Evolutionary conservation across 148 eudicot genomes (phyloP).

Genomic region (Rhododendron ferrugineum): DNA sequence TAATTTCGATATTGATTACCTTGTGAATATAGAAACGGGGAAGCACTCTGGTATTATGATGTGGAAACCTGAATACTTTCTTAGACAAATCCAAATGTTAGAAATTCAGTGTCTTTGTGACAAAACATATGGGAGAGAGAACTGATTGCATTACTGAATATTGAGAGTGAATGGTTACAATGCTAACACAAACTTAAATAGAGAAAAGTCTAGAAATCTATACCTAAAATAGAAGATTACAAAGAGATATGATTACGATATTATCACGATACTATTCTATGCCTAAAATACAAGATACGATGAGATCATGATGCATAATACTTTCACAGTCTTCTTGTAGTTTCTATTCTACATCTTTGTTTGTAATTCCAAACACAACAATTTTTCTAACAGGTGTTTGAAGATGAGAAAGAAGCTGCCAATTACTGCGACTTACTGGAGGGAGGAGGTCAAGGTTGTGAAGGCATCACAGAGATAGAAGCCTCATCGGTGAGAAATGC

Average conservation of each 20-base stretch:
- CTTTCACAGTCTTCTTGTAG: neutral
- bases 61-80: neutral
- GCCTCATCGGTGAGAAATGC: conserved; percentile 75
- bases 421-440: conserved; percentile 79
- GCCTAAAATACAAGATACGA: too few relatives aligned
- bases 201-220: too few relatives aligned
- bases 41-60: neutral
- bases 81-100: neutral
- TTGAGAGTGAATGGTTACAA: too few relatives aligned
- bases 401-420: conserved; percentile 86
- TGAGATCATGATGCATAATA: too few relatives aligned
- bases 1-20: neutral
- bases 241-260: too few relatives aligned
- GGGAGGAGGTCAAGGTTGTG: conserved; percentile 92
- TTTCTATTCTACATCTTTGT: neutral
- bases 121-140: too few relatives aligned
- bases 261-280: too few relatives aligned
- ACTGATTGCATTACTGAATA: too few relatives aligned
- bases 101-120: neutral
- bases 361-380: neutral
- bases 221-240: too few relatives aligned
- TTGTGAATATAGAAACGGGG: neutral
- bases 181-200: too few relatives aligned
- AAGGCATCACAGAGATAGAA: conserved; percentile 94
- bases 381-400: conserved; percentile 60